Evolutionary conservation across 805 yeast species (phyloP).

Genomic region (Wickerhamomyces queroliae): DNA sequence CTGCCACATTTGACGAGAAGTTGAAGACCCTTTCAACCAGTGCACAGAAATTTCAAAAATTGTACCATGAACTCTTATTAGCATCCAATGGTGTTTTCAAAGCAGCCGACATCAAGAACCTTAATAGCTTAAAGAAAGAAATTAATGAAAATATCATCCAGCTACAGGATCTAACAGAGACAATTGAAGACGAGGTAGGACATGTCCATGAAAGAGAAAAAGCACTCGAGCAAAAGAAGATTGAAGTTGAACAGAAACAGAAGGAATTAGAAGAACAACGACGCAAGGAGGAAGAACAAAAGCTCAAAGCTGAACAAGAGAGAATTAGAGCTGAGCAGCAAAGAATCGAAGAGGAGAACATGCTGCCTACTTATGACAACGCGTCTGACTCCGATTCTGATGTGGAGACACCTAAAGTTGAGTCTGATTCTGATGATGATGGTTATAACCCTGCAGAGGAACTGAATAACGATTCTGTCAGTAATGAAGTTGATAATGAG

Average conservation of each 20-base stretch:
- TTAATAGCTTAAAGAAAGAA: constrained; percentile 4
- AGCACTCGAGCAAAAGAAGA: constrained; percentile 7
- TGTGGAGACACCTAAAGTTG: constrained; percentile 4
- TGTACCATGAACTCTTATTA: constrained; percentile 16
- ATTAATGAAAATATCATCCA: constrained; percentile 12
- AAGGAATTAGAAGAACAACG: constrained; percentile 8
- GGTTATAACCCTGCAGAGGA: constrained; percentile 8
- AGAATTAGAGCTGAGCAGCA: constrained; percentile 7
- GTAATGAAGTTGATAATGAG: constrained; percentile 1
- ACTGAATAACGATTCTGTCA: constrained; percentile 2
- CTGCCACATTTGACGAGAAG: constrained; percentile 7
- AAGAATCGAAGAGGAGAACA: constrained; percentile 11
- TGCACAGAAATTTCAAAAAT: constrained; percentile 13
- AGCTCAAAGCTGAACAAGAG: neutral
- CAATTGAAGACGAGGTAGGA: constrained; percentile 8
- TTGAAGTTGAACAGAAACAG: constrained; percentile 11
- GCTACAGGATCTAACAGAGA: constrained; percentile 12
- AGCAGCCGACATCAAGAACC: constrained; percentile 4
- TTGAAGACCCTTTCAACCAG: constrained; percentile 5
- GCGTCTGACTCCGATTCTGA: constrained; percentile 9
- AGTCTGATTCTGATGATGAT: constrained; percentile 4
- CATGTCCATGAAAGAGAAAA: constrained; percentile 7
- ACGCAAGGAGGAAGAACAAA: constrained; percentile 5
- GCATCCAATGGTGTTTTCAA: constrained; percentile 13
- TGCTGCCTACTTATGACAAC: constrained; percentile 15